Base-by-base conservation (phyloP, 1,284 basidiomycete genomes). In the Exobasidium rhododendri region DNA sequence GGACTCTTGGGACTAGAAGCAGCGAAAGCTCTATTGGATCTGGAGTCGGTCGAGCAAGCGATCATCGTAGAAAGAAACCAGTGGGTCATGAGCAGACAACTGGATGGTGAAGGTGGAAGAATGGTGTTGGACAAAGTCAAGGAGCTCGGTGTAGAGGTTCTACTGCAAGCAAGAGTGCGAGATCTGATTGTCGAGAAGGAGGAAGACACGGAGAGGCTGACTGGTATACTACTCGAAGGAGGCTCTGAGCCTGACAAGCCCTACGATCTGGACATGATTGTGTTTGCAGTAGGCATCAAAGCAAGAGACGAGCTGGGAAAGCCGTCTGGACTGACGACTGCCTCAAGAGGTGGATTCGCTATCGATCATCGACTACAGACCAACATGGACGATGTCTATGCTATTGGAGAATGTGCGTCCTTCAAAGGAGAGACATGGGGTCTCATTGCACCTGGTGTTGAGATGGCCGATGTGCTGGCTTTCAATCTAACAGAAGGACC, bases 401-500 rank as follows among this genome's bases (percentile, higher is more conserved):
- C 89, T 1, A 87, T 90, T 56, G 89, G 89, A 1, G 89, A 90
- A 75, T 89, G 88, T 72, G 88, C 88, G 0, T 84, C 82, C 55
- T 90, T 87, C 86, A 83, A 83, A 58, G 85, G 83, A 2, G 85
- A 88, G 58, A 86, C 85, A 3, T 89, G 86, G 67, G 88, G 88
- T 13, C 80, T 89, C 24, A 88, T 89, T 68, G 87, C 85, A 6
- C 88, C 87, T 13, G 87, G 87, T 56, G 82, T 88, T 58, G 87
- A 89, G 79, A 89, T 89, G 88, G 88, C 88, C 28, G 86, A 88
- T 71, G 86, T 89, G 56, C 82, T 90, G 2, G 82, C 87, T 0
- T 89, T 88, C 83, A 90, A 90, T 80, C 81, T 90, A 11, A 87
- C 86, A 1, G 70, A 74, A 44, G 73, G 71, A 10, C 71, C 71